Percentiles rank a stretch among this genome's conserved stretches.
These are phyloP conservation scores for Pistacia vera DNA, from an alignment of 345 rosid species.

Conservation along the genomic window DNA sequence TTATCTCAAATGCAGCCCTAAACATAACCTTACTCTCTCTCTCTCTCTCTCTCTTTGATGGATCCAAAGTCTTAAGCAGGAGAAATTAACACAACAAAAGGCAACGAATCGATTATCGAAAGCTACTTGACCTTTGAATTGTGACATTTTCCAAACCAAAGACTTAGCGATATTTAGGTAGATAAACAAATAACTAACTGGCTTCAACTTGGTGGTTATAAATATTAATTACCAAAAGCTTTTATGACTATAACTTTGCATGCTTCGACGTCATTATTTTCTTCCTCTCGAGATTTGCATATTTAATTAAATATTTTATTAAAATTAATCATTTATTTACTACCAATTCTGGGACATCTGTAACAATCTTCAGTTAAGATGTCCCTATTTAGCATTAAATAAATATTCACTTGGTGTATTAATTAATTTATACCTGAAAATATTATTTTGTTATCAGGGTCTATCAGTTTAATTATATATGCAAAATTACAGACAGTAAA, in stretches of 20 bases:
- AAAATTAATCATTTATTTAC: too few relatives aligned
- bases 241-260: too few relatives aligned
- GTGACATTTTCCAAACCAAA: constrained; percentile 55
- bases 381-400: too few relatives aligned
- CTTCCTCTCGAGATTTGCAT: too few relatives aligned
- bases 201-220: constrained; percentile 24
- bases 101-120: constrained; percentile 9
- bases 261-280: too few relatives aligned
- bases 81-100: constrained; percentile 6
- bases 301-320: too few relatives aligned
- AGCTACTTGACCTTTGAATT: constrained; percentile 25
- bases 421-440: too few relatives aligned
- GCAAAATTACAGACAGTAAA: neutral
- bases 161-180: constrained; percentile 26
- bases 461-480: neutral
- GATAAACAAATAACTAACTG: constrained; percentile 34
- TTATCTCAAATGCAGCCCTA: neutral
- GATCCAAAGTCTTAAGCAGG: constrained; percentile 38
- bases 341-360: too few relatives aligned
- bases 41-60: constrained; percentile 13
- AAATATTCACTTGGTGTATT: too few relatives aligned
- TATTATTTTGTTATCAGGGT: neutral
- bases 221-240: too few relatives aligned
- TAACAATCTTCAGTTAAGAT: too few relatives aligned
- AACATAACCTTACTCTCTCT: constrained; percentile 7